A percentile compares a stretch with the other conserved stretches of the same genome.
phyloP scores from a whole-genome alignment of 345 rosid genomes.

The Melastoma malabathricum region DNA sequence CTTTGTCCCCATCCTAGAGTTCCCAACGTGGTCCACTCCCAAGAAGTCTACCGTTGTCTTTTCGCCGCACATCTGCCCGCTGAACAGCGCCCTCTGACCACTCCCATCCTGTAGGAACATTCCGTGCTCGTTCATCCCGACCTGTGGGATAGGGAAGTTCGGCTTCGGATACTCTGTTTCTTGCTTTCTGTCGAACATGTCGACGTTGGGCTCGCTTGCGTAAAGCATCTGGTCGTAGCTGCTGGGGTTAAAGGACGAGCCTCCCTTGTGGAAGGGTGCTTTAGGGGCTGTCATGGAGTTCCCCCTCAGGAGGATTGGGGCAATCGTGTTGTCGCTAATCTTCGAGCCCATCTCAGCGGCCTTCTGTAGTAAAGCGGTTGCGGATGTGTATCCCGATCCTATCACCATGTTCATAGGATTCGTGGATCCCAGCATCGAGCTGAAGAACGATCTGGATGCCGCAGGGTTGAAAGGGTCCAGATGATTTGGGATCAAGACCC shows the following conservation, averaged over 20 bases:
- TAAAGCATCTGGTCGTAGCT: neutral
- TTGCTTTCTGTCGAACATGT: constrained; percentile 1
- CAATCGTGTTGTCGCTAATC: constrained; percentile 30
- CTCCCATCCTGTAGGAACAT: neutral
- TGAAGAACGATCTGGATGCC: constrained; percentile 5
- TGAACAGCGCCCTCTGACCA: constrained; percentile 4
- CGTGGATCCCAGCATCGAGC: constrained; percentile 12
- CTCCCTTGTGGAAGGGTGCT: constrained; percentile 14
- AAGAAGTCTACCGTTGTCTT: constrained; percentile 39
- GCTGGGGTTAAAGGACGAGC: neutral
- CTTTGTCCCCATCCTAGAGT: constrained; percentile 12
- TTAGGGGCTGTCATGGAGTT: constrained; percentile 11
- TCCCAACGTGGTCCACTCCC: constrained; percentile 27
- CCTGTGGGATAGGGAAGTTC: neutral
- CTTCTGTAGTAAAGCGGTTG: constrained; percentile 48
- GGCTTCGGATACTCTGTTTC: neutral
- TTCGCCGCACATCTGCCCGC: constrained; percentile 12
- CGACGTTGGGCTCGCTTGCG: neutral
- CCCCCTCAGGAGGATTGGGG: constrained; percentile 38
- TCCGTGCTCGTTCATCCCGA: neutral
- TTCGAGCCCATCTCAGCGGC: constrained; percentile 51
- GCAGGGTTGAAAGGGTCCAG: constrained; percentile 21
- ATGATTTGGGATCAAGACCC: constrained; percentile 16
- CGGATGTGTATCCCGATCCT: constrained; percentile 27
- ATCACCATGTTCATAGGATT: constrained; percentile 11